phyloP scores from a whole-genome alignment of 2,329 filamentous ascomycete genomes.

The Clathrospora elynae region DNA sequence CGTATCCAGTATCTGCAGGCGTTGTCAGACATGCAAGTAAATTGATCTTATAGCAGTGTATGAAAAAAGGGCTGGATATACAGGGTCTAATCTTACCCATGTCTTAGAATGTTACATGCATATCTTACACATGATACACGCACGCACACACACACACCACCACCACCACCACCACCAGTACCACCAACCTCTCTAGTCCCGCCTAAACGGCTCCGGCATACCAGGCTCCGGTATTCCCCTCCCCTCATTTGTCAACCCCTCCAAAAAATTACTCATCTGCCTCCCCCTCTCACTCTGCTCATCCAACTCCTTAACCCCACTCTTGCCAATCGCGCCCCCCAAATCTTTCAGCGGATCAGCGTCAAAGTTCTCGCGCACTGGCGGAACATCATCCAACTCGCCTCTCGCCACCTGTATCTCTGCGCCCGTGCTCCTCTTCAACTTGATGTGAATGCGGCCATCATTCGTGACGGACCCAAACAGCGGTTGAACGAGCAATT shows the following conservation, averaged over 20 bases:
- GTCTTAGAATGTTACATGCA: too few species aligned
- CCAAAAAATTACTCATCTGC: conserved; percentile 19
- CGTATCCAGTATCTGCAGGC: too few species aligned
- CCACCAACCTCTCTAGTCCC: not conserved
- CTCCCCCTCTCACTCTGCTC: conserved; percentile 27
- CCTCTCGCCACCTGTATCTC: conserved; percentile 34
- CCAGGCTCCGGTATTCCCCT: conserved; percentile 8
- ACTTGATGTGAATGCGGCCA: conserved; percentile 38
- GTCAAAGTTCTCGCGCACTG: conserved; percentile 15
- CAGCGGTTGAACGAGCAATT: conserved; percentile 57
- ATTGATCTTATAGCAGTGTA: too few species aligned
- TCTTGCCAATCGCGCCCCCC: conserved; percentile 10
- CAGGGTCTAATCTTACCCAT: not conserved
- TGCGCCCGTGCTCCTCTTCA: conserved; percentile 25
- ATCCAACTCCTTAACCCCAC: conserved; percentile 28
- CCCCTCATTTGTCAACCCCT: conserved; percentile 6
- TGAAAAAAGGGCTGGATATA: not conserved
- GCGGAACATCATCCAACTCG: conserved; percentile 34
- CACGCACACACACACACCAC: conserved; percentile 10
- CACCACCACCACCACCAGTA: not conserved
- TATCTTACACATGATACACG: too few species aligned
- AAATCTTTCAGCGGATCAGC: conserved; percentile 16
- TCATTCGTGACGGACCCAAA: conserved; percentile 45
- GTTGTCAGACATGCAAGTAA: too few species aligned
- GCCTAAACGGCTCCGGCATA: conserved; percentile 10